Evolutionary conservation across 169 alveolate genomes (phyloP).

Genomic region (Plasmodium vinckei): DNA sequence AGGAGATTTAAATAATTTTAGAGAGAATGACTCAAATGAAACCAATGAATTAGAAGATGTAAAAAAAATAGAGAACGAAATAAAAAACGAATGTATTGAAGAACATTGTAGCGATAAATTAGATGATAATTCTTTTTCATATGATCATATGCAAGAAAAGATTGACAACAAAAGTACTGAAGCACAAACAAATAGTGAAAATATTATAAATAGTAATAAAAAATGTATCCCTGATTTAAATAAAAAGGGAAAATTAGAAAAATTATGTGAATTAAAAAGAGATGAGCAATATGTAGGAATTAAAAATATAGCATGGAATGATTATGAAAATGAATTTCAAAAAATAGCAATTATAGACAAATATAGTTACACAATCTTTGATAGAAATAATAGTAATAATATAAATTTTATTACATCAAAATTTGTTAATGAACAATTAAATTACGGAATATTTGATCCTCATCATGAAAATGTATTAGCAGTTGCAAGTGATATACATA

Average conservation of each 20-base stretch:
- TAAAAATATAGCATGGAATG: slow-evolving; percentile 47
- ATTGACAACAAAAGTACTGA: slow-evolving; percentile 2
- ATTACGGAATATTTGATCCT: slow-evolving; percentile 59
- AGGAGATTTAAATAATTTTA: slow-evolving; percentile 23
- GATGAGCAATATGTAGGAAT: slow-evolving; percentile 11
- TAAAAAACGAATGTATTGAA: background rate
- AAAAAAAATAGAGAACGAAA: background rate
- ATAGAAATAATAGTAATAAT: slow-evolving; percentile 18
- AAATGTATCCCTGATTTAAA: background rate
- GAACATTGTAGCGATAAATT: background rate
- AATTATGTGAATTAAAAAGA: slow-evolving; percentile 22
- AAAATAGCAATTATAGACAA: slow-evolving; percentile 62
- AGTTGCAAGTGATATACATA: slow-evolving; percentile 48
- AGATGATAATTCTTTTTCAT: background rate
- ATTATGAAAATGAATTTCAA: slow-evolving; percentile 25
- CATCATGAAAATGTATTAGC: slow-evolving; percentile 69
- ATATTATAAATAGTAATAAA: background rate
- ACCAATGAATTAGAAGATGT: background rate
- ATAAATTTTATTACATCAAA: slow-evolving; percentile 45
- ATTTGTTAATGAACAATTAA: slow-evolving; percentile 17
- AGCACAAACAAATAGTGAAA: background rate
- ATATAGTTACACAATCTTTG: slow-evolving; percentile 33
- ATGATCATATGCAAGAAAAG: background rate
- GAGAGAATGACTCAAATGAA: background rate
- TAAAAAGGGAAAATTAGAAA: slow-evolving; percentile 13